Conservation (phyloP, 73 alveolate species). For the Urostyla sp. region DNA sequence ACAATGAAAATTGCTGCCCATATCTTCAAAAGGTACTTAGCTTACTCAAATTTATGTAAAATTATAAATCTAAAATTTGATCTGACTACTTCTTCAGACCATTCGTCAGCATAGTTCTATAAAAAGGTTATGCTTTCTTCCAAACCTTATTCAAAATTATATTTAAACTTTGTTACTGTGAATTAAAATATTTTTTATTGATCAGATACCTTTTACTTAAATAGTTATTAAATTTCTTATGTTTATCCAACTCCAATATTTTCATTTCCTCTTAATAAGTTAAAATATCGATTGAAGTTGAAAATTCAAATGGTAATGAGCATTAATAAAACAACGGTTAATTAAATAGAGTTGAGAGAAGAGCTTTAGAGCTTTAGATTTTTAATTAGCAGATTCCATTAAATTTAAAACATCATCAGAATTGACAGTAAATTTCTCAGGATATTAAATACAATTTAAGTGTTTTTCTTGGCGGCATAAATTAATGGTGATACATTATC, state of each 20-base stretch:
- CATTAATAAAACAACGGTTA: too few species aligned
- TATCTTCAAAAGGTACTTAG: not conserved
- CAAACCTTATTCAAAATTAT: not conserved
- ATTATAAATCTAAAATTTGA: not conserved
- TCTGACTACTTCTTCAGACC: not conserved
- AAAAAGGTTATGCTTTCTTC: not conserved
- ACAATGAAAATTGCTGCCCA: not conserved
- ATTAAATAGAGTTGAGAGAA: too few species aligned
- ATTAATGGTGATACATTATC: too few species aligned
- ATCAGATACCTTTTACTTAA: not conserved
- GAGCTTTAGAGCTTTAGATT: too few species aligned
- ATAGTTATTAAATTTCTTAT: too few species aligned
- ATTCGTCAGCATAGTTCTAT: not conserved
- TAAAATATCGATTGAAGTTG: too few species aligned
- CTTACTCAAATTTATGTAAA: not conserved
- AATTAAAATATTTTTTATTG: not conserved
- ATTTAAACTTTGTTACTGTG: not conserved
- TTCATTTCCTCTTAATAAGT: too few species aligned
- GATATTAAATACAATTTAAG: not conserved
- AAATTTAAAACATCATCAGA: not conserved
- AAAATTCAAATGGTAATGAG: too few species aligned
- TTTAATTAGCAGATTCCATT: too few species aligned
- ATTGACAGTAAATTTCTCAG: not conserved
- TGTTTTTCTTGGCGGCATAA: not conserved
- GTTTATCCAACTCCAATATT: too few species aligned